Percentiles rank a stretch among this genome's conserved stretches.
These are phyloP conservation scores for Bretschneidera sinensis DNA, from an alignment of 345 rosid species.

Conservation along the genomic window DNA sequence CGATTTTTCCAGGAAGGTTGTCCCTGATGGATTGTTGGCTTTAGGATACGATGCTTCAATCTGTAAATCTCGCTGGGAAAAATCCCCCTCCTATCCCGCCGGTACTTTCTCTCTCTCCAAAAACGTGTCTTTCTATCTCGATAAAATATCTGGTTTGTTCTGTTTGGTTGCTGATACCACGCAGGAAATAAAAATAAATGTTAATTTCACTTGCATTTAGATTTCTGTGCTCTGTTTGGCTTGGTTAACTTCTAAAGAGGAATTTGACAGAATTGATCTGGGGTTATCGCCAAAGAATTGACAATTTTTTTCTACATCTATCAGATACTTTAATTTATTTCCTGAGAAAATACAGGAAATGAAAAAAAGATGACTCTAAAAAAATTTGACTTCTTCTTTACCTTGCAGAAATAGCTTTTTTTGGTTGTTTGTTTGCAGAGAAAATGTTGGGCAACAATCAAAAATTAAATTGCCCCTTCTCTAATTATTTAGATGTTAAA, in stretches of 20 bases:
- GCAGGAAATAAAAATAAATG: slow-evolving; percentile 21
- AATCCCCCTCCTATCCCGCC: slow-evolving; percentile 58
- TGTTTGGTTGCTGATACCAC: not conserved
- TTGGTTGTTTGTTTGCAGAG: not conserved
- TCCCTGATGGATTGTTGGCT: slow-evolving; percentile 45
- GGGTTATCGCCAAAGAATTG: not conserved
- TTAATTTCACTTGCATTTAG: no score
- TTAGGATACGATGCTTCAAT: slow-evolving; percentile 72
- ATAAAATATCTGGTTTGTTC: not conserved
- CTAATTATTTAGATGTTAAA: no score
- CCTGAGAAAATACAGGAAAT: no score
- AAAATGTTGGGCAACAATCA: no score
- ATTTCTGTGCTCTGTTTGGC: not conserved
- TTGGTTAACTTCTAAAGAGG: not conserved
- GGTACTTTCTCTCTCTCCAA: slow-evolving; percentile 42
- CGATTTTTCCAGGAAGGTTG: slow-evolving; percentile 42
- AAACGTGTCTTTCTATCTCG: not conserved
- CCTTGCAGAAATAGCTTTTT: no score
- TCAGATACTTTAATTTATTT: not conserved
- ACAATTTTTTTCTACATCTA: not conserved
- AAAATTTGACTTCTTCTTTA: no score
- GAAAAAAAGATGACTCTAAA: no score
- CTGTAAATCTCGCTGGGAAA: slow-evolving; percentile 92
- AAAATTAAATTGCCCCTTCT: no score
- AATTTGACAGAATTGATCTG: not conserved